Conservation (phyloP, 352 stramenopile species). For the Pythium rhizo-oryzae region DNA sequence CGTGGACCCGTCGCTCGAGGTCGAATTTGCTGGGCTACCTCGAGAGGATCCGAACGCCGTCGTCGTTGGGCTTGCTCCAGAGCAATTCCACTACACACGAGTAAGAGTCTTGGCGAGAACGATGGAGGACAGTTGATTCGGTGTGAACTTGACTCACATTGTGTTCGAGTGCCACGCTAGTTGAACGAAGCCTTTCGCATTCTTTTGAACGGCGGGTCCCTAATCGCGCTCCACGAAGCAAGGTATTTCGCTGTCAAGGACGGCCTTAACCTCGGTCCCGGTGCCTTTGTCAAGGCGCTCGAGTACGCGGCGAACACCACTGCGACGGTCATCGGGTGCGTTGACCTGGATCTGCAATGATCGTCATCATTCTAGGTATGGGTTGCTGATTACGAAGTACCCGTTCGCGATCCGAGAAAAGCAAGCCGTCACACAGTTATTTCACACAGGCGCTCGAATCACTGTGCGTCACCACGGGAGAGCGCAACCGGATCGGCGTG, state of each 20-base stretch:
- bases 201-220: conserved; percentile 43
- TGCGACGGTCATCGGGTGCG: conserved; percentile 51
- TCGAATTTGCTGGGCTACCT: conserved; percentile 48
- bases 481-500: not conserved
- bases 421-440: conserved; percentile 52
- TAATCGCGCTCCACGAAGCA: conserved; percentile 61
- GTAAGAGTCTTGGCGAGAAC: conserved; percentile 18
- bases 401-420: conserved; percentile 9
- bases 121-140: not conserved
- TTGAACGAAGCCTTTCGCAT: conserved; percentile 61
- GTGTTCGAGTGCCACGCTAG: conserved; percentile 31
- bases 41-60: conserved; percentile 51
- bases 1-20: conserved; percentile 44
- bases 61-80: conserved; percentile 52
- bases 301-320: conserved; percentile 49
- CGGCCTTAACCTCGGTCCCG: conserved; percentile 52
- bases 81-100: conserved; percentile 63
- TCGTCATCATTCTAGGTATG: not conserved
- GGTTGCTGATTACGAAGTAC: not conserved
- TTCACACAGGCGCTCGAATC: conserved; percentile 47
- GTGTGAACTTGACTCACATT: not conserved
- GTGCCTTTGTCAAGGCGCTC: conserved; percentile 56
- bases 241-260: conserved; percentile 53
- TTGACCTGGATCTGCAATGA: not conserved
- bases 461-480: conserved; percentile 32